Base-by-base conservation (phyloP, 192 early-diverging fungal genomes). In the Podochytrium sp. region DNA sequence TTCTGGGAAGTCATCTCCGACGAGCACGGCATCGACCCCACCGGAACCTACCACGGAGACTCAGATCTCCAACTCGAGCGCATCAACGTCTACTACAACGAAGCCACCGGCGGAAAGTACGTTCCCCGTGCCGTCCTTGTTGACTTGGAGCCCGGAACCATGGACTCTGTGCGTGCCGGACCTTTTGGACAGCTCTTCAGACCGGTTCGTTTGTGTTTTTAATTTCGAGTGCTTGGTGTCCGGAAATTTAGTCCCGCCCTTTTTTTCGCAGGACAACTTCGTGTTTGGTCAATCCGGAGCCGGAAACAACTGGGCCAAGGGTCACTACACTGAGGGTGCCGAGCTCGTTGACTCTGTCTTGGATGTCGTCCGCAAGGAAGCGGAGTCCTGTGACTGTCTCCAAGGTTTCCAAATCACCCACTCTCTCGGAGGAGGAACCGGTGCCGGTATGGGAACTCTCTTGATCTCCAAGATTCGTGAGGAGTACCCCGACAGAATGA, bases 221-320 rank as follows among this genome's bases (percentile, higher is more conserved):
- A n/a, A n/a, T n/a, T n/a, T n/a, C n/a, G n/a, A n/a, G n/a, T n/a
- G n/a, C n/a, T n/a, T n/a, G n/a, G n/a, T n/a, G n/a, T n/a, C n/a
- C n/a, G n/a, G n/a, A n/a, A n/a, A n/a, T n/a, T n/a, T n/a, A n/a
- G n/a, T n/a, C n/a, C n/a, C n/a, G n/a, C n/a, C n/a, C n/a, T n/a
- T 51, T n/a, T 38, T 59, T 25, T 53, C 1, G 18, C 65, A 84
- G 79, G 96, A 99, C 76, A 97, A 96, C 90, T 98, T 94, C 77
- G 90, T 99, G 69, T 92, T 92, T 84, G 97, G 92, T 38, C 94
- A 99, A 83, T 93, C 88, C 67, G 96, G 96, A 68, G 96, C 96
- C 61, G 96, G 96, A 73, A 98, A 98, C 91, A 94, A 95, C 83
- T 98, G 96, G 96, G 96, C 96, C 73, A 96, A 96, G 83, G 96